Evolutionary conservation across 257 asterid genomes (phyloP).

Genomic region (Plantago elongata): DNA sequence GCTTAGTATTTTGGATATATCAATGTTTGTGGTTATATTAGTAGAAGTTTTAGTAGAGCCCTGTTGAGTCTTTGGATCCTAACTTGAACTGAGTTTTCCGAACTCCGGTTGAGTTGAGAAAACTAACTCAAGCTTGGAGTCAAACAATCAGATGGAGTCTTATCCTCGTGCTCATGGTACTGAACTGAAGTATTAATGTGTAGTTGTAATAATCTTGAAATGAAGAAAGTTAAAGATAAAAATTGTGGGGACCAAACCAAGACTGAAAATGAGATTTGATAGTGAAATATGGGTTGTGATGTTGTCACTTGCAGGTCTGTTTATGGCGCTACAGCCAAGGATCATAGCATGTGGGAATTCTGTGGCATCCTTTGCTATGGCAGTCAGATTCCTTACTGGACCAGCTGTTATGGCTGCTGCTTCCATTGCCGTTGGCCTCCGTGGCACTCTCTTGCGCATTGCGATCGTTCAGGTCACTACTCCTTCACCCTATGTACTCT

Average conservation of each 20-base stretch:
- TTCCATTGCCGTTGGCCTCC: conserved; percentile 96
- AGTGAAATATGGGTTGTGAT: not conserved
- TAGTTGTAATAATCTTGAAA: too few relatives aligned
- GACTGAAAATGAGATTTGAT: not conserved
- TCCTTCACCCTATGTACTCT: too few relatives aligned
- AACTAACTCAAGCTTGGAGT: too few relatives aligned
- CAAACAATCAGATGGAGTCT: too few relatives aligned
- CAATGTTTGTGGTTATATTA: too few relatives aligned
- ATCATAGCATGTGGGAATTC: conserved; percentile 97
- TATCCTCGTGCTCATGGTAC: too few relatives aligned
- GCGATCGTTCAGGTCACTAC: conserved; percentile 85
- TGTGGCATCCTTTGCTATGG: conserved; percentile 82
- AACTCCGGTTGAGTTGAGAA: too few relatives aligned
- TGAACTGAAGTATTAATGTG: too few relatives aligned
- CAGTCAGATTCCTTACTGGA: conserved; percentile 97
- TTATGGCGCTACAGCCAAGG: conserved; percentile 98
- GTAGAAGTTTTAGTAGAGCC: too few relatives aligned
- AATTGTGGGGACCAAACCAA: not conserved
- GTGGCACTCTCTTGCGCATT: conserved; percentile 76
- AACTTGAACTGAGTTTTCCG: too few relatives aligned
- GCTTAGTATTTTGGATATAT: too few relatives aligned
- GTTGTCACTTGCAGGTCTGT: conserved; percentile 55
- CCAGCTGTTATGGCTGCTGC: conserved; percentile 99
- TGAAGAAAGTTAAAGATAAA: not conserved
- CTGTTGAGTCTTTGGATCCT: too few relatives aligned